These are phyloP conservation scores for Fusarium sp. DNA, from an alignment of 2,329 filamentous ascomycete genomes.

Conservation along the genomic window DNA sequence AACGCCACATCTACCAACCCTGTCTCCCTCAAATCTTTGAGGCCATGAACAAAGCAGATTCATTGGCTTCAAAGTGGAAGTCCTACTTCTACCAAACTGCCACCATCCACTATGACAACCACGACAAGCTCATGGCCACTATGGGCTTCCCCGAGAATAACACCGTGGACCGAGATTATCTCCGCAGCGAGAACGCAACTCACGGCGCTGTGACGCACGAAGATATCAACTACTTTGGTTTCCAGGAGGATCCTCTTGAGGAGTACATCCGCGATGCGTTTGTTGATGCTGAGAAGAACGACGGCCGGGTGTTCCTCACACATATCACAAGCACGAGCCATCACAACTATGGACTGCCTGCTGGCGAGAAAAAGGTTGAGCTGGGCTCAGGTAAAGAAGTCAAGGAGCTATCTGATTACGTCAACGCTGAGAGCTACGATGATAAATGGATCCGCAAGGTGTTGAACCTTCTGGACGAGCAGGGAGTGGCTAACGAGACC, in stretches of 20 bases:
- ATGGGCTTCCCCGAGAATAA: constrained; percentile 51
- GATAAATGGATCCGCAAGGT: constrained; percentile 52
- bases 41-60: constrained; percentile 49
- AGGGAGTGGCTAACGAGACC: constrained; percentile 53
- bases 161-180: constrained; percentile 49
- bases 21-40: constrained; percentile 58
- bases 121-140: constrained; percentile 50
- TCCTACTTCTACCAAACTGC: constrained; percentile 53
- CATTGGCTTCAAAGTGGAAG: constrained; percentile 48
- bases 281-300: constrained; percentile 47
- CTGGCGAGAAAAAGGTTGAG: constrained; percentile 44
- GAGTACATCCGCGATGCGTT: constrained; percentile 54
- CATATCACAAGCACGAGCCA: constrained; percentile 55
- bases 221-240: constrained; percentile 55
- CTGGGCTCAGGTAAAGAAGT: constrained; percentile 40
- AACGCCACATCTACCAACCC: constrained; percentile 59
- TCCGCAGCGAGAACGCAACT: constrained; percentile 48
- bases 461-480: constrained; percentile 49
- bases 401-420: constrained; percentile 50
- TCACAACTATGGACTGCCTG: constrained; percentile 51
- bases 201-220: constrained; percentile 49
- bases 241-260: constrained; percentile 51
- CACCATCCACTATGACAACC: constrained; percentile 53
- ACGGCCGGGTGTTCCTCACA: constrained; percentile 52
- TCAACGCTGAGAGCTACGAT: constrained; percentile 52